Percentiles rank a stretch among this genome's conserved stretches.
Conservation (phyloP, 305 asterid species). For the Fraxinus velutina region DNA sequence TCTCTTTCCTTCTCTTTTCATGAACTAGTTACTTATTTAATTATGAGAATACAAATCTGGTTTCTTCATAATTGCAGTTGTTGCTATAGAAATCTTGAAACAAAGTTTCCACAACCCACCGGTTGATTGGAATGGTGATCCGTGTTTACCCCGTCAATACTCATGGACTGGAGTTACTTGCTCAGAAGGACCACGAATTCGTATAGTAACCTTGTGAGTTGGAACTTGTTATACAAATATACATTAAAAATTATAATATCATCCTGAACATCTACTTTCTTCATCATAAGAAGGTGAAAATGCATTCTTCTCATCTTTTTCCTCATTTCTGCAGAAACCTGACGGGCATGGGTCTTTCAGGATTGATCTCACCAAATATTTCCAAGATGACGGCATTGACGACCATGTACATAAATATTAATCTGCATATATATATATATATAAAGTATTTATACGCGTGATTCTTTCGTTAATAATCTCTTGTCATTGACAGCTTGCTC, state of each 20-base stretch:
- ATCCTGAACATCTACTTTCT: not conserved
- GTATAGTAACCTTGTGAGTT: slow-evolving; percentile 71
- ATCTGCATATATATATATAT: slow-evolving; percentile 2
- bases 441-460: not conserved
- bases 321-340: slow-evolving; percentile 52
- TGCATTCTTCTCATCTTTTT: not conserved
- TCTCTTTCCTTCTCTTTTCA: not conserved
- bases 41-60: not conserved
- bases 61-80: slow-evolving; percentile 46
- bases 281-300: not conserved
- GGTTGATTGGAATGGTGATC: slow-evolving; percentile 88
- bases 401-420: slow-evolving; percentile 52
- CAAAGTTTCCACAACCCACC: slow-evolving; percentile 66
- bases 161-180: slow-evolving; percentile 90
- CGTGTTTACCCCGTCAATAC: slow-evolving; percentile 72
- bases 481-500: slow-evolving; percentile 50
- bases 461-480: slow-evolving; percentile 19
- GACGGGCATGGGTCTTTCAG: slow-evolving; percentile 63
- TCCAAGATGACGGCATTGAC: slow-evolving; percentile 66
- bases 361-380: slow-evolving; percentile 63
- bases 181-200: slow-evolving; percentile 56
- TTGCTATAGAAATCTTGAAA: slow-evolving; percentile 58
- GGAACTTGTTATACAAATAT: slow-evolving; percentile 10
- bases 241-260: not conserved
- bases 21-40: not conserved